Conservation (phyloP, 2,329 filamentous ascomycete species). For the Alternaria metachromatica region DNA sequence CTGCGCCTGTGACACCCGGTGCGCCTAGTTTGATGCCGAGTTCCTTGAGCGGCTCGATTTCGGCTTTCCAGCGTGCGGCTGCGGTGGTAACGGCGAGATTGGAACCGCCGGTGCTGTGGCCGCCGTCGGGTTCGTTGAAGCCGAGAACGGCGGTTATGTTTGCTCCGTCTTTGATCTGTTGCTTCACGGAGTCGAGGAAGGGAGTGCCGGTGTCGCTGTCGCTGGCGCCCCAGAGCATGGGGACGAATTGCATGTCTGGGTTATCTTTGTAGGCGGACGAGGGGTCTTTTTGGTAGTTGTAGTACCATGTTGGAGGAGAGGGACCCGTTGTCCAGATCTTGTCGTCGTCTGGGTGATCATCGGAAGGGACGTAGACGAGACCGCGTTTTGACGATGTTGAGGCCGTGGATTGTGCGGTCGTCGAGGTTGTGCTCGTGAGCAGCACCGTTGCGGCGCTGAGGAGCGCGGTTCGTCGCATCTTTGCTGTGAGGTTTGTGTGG, state of each 20-base stretch:
- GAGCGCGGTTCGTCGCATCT: conserved; percentile 6
- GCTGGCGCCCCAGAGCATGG: conserved; percentile 76
- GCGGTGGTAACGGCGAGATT: conserved; percentile 66
- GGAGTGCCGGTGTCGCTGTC: conserved; percentile 55
- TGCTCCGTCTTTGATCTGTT: conserved; percentile 59
- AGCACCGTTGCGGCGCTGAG: conserved; percentile 7
- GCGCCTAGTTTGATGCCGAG: conserved; percentile 71
- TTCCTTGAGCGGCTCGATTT: conserved; percentile 72
- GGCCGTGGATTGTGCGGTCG: conserved; percentile 34
- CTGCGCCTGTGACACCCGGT: conserved; percentile 71
- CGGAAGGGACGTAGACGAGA: conserved; percentile 70
- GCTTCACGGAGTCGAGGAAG: conserved; percentile 67
- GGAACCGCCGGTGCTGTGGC: conserved; percentile 64
- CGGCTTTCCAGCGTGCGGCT: conserved; percentile 71
- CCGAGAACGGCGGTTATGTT: conserved; percentile 73
- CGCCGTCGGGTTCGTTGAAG: conserved; percentile 81
- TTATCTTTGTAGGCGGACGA: conserved; percentile 57
- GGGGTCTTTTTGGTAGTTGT: conserved; percentile 73
- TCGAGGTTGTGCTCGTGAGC: conserved; percentile 3
- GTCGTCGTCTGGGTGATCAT: conserved; percentile 66
- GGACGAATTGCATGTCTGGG: conserved; percentile 72
- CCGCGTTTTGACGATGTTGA: conserved; percentile 70
- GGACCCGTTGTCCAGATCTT: conserved; percentile 67
- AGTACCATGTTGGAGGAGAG: conserved; percentile 77
- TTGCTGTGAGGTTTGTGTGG: not conserved